These are phyloP conservation scores for Cercospora berteroae DNA, from an alignment of 2,329 filamentous ascomycete species.

Conservation along the genomic window DNA sequence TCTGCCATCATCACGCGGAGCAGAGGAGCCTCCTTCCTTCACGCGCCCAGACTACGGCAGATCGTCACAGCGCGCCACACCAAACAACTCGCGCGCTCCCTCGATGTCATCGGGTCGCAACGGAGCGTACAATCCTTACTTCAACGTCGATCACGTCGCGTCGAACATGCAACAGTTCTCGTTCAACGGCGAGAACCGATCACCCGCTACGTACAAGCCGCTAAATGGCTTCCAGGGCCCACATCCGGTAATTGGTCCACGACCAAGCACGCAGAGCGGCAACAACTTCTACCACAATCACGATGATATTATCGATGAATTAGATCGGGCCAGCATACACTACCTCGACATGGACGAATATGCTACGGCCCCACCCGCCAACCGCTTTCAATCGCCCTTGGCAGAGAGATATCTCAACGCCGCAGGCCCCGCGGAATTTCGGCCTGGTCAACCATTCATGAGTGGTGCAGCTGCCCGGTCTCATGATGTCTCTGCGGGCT, in stretches of 20 bases:
- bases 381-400: slow-evolving; percentile 14
- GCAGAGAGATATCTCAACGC: slow-evolving; percentile 25
- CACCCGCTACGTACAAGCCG: slow-evolving; percentile 20
- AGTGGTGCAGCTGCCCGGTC: slow-evolving; percentile 40
- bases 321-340: slow-evolving; percentile 28
- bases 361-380: slow-evolving; percentile 32
- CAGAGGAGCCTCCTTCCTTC: slow-evolving; percentile 42
- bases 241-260: not conserved
- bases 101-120: slow-evolving; percentile 52
- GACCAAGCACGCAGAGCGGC: not conserved
- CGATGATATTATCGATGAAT: slow-evolving; percentile 25
- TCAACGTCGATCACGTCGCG: slow-evolving; percentile 41
- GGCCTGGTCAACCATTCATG: slow-evolving; percentile 34
- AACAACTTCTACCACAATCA: slow-evolving; percentile 1
- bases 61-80: slow-evolving; percentile 23
- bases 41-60: slow-evolving; percentile 23
- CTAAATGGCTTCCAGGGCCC: slow-evolving; percentile 15
- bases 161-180: slow-evolving; percentile 35
- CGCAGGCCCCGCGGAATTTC: slow-evolving; percentile 21
- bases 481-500: slow-evolving; percentile 45
- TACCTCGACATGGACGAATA: slow-evolving; percentile 39
- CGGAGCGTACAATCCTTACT: slow-evolving; percentile 41
- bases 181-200: slow-evolving; percentile 22
- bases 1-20: slow-evolving; percentile 57
- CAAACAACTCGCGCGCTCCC: slow-evolving; percentile 36